These are phyloP conservation scores for Cercophora sp. DNA, from an alignment of 495 filamentous ascomycete genomes.

Conservation along the genomic window DNA sequence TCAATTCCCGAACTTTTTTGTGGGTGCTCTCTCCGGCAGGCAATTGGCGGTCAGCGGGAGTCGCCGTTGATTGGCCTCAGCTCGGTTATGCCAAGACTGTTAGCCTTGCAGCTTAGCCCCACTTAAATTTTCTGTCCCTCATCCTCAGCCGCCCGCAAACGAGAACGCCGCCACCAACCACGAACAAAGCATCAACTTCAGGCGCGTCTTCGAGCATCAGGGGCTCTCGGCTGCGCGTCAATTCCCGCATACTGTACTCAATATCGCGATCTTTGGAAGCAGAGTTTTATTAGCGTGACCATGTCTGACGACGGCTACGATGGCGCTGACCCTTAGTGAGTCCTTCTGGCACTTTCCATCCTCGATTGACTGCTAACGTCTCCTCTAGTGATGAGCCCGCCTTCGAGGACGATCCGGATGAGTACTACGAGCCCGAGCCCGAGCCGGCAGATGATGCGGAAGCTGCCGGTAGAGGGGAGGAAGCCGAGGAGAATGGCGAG, in stretches of 20 bases:
- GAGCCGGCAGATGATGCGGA: slow-evolving; percentile 56
- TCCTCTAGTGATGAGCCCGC: slow-evolving; percentile 49
- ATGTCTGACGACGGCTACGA: slow-evolving; percentile 87
- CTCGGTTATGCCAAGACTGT: too few species aligned
- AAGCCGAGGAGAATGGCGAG: slow-evolving; percentile 45
- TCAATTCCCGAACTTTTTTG: slow-evolving; percentile 19
- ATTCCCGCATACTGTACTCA: too few species aligned
- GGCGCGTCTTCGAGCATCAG: too few species aligned
- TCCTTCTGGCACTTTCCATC: slow-evolving; percentile 8
- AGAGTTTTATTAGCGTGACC: too few species aligned
- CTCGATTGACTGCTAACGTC: not conserved
- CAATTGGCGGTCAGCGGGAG: slow-evolving; percentile 9
- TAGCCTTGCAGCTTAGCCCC: slow-evolving; percentile 20
- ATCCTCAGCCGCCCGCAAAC: slow-evolving; percentile 11
- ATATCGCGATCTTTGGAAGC: too few species aligned
- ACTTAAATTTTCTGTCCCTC: slow-evolving; percentile 27
- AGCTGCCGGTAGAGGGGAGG: slow-evolving; percentile 44
- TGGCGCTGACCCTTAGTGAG: slow-evolving; percentile 40
- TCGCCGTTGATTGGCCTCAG: too few species aligned
- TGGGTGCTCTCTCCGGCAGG: slow-evolving; percentile 18
- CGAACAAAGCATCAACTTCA: slow-evolving; percentile 10
- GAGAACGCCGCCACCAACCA: not conserved
- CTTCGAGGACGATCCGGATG: slow-evolving; percentile 47
- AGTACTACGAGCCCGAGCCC: slow-evolving; percentile 64
- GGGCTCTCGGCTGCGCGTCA: too few species aligned